Percentiles rank a stretch among this genome's conserved stretches.
These are phyloP conservation scores for Candida insectorum DNA, from an alignment of 805 yeast species.

Conservation along the genomic window DNA sequence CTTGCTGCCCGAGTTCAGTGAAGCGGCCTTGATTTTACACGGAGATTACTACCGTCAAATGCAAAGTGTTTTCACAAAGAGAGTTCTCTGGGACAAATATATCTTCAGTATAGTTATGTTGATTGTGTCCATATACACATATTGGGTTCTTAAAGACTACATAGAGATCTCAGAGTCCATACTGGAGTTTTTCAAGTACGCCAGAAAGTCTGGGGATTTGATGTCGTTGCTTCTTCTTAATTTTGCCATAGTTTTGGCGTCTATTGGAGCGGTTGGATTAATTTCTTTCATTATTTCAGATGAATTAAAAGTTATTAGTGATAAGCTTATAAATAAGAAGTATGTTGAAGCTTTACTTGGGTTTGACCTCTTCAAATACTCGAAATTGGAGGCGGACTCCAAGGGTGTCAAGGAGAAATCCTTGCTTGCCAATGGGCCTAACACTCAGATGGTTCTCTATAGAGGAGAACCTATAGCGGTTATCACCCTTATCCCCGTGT, in stretches of 20 bases:
- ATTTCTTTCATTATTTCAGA: constrained; percentile 42
- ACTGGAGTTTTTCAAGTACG: constrained; percentile 24
- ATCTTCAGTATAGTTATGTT: constrained; percentile 16
- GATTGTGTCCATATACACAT: constrained; percentile 8
- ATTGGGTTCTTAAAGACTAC: constrained; percentile 27
- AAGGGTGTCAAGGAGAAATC: constrained; percentile 16
- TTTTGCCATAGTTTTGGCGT: constrained; percentile 25
- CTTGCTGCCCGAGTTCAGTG: constrained; percentile 55
- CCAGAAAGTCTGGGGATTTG: constrained; percentile 21
- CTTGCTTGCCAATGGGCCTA: constrained; percentile 36
- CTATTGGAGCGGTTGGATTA: constrained; percentile 8
- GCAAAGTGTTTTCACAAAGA: constrained; percentile 45
- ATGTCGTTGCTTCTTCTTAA: constrained; percentile 21
- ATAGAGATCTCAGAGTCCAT: constrained; percentile 27
- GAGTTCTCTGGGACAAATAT: constrained; percentile 45
- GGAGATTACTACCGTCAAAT: constrained; percentile 55
- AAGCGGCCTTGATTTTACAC: constrained; percentile 59
- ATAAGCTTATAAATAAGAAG: constrained; percentile 19
- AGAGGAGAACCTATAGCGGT: constrained; percentile 73
- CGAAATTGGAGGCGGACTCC: constrained; percentile 19
- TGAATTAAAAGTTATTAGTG: constrained; percentile 39
- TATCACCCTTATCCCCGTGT: constrained; percentile 43
- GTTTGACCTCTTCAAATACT: constrained; percentile 46
- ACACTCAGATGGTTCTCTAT: constrained; percentile 57
- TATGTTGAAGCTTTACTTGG: constrained; percentile 44